These are phyloP conservation scores for Potentilla sterilis DNA, from an alignment of 306 rosid genomes.

Conservation along the genomic window DNA sequence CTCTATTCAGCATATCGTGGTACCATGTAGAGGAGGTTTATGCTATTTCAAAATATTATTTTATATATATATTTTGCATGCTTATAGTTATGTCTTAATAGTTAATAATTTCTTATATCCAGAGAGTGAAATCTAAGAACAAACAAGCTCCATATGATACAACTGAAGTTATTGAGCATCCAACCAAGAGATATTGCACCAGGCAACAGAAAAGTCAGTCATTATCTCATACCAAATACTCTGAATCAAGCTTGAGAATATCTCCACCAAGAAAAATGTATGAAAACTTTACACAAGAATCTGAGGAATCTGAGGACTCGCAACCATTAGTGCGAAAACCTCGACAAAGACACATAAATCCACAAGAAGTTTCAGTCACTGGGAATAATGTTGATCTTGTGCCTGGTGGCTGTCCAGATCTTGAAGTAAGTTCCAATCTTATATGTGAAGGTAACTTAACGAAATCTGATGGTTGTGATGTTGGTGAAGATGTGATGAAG, in stretches of 20 bases:
- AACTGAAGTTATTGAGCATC: not conserved
- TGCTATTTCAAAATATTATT: not conserved
- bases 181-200: not conserved
- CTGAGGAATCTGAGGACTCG: not conserved
- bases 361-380: not conserved
- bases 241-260: not conserved
- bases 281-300: not conserved
- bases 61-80: not conserved
- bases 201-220: conserved; percentile 1
- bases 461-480: too few relatives aligned
- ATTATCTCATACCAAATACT: not conserved
- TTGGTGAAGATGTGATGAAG: too few relatives aligned
- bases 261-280: not conserved
- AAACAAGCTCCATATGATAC: not conserved
- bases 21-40: not conserved
- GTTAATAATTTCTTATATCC: not conserved
- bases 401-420: not conserved
- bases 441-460: not conserved
- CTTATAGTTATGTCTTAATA: not conserved
- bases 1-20: not conserved
- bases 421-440: not conserved
- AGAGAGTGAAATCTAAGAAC: conserved; percentile 1
- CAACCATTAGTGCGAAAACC: not conserved
- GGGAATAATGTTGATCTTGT: not conserved
- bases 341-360: not conserved